Percentiles rank a stretch among this genome's conserved stretches.
These are phyloP conservation scores for Trifolium pratense DNA, from an alignment of 306 rosid genomes.

Conservation along the genomic window DNA sequence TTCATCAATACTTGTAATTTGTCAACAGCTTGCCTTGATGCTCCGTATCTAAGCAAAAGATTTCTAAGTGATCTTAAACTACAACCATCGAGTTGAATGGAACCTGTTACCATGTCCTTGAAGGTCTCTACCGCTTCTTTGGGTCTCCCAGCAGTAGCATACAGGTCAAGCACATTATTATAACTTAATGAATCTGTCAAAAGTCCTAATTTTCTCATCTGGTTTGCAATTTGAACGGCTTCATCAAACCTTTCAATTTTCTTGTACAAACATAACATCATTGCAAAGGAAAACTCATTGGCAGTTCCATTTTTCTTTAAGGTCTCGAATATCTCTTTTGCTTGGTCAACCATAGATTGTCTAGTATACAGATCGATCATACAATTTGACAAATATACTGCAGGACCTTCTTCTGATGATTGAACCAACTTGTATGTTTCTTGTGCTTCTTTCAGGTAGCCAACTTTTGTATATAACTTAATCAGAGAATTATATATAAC, in stretches of 20 bases:
- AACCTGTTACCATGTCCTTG: constrained; percentile 60
- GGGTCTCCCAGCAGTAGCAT: constrained; percentile 74
- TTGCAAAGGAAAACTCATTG: constrained; percentile 82
- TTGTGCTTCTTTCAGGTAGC: constrained; percentile 73
- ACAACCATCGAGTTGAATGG: constrained; percentile 58
- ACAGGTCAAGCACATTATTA: constrained; percentile 70
- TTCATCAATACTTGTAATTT: constrained; percentile 61
- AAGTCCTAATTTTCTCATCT: constrained; percentile 67
- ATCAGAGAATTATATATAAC: constrained; percentile 79
- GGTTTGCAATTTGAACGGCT: constrained; percentile 67
- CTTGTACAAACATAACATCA: constrained; percentile 88
- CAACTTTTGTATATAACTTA: constrained; percentile 82
- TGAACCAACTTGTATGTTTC: constrained; percentile 71
- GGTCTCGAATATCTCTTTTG: constrained; percentile 67
- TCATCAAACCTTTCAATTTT: constrained; percentile 68
- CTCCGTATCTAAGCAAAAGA: constrained; percentile 76
- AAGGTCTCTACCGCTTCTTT: constrained; percentile 67
- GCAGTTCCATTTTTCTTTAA: constrained; percentile 67
- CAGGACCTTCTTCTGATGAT: constrained; percentile 64
- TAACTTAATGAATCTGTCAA: constrained; percentile 70
- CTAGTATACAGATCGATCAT: constrained; percentile 81
- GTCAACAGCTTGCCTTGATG: constrained; percentile 71
- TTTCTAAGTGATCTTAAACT: constrained; percentile 71
- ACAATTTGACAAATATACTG: constrained; percentile 79
- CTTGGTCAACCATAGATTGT: constrained; percentile 74